A percentile compares a stretch with the other conserved stretches of the same genome.
Conservation (phyloP, 1,139 yeast genomes). For the Taiozyma sp. region DNA sequence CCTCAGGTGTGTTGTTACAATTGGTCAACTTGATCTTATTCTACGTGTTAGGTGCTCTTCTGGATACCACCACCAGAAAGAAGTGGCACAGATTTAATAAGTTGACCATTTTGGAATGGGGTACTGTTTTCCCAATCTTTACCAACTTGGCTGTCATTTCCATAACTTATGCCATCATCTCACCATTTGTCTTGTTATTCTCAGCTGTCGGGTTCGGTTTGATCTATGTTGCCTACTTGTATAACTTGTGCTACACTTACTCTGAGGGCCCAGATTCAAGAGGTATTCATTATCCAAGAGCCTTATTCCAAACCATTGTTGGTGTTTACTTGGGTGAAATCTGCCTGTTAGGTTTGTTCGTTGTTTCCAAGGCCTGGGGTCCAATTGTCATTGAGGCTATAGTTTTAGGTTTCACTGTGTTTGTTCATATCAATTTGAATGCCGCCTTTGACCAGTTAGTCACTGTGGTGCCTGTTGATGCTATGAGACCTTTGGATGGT, state of each 20-base stretch:
- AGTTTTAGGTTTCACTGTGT: slow-evolving; percentile 57
- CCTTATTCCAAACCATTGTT: slow-evolving; percentile 80
- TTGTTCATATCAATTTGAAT: slow-evolving; percentile 58
- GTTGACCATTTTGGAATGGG: slow-evolving; percentile 72
- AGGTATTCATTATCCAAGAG: slow-evolving; percentile 85
- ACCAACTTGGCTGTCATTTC: slow-evolving; percentile 79
- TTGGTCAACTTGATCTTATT: slow-evolving; percentile 67
- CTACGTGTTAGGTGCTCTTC: slow-evolving; percentile 59
- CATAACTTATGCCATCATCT: slow-evolving; percentile 73
- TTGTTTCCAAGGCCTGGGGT: slow-evolving; percentile 94
- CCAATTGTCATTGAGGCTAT: slow-evolving; percentile 77
- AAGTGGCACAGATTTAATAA: slow-evolving; percentile 70
- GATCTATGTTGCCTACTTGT: slow-evolving; percentile 72
- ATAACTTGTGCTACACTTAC: slow-evolving; percentile 73
- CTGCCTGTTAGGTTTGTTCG: slow-evolving; percentile 80
- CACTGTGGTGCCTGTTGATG: slow-evolving; percentile 56
- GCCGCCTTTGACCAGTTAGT: slow-evolving; percentile 63
- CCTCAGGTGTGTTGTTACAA: slow-evolving; percentile 80
- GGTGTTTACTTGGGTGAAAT: slow-evolving; percentile 87
- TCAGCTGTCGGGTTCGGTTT: slow-evolving; percentile 64
- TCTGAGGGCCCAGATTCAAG: slow-evolving; percentile 66
- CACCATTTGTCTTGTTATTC: slow-evolving; percentile 74
- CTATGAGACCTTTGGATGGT: slow-evolving; percentile 66
- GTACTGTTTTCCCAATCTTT: slow-evolving; percentile 82
- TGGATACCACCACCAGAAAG: slow-evolving; percentile 85